phyloP scores from a whole-genome alignment of 345 rosid species.

The Brassica cretica region DNA sequence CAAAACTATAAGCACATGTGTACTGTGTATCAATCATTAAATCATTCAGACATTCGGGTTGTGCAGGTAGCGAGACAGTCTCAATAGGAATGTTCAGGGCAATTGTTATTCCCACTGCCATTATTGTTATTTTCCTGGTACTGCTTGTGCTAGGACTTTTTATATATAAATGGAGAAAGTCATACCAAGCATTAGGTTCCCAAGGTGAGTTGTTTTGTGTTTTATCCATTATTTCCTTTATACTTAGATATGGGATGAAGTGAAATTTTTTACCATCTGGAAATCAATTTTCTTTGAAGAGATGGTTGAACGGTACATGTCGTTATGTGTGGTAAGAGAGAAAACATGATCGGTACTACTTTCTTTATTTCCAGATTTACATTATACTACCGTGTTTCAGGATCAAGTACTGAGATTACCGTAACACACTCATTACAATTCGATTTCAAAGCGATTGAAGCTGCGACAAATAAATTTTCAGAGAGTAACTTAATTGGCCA shows the following conservation, averaged over 20 bases:
- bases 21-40: background rate
- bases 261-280: background rate
- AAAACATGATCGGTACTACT: background rate
- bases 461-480: conserved; percentile 54
- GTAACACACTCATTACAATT: conserved; percentile 46
- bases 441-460: conserved; percentile 43
- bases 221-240: background rate
- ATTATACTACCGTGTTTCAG: conserved; percentile 27
- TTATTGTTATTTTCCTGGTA: background rate
- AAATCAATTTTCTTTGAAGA: background rate
- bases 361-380: background rate
- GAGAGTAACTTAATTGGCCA: background rate
- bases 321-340: background rate
- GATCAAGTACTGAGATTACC: background rate
- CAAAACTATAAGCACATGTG: background rate
- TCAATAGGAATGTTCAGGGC: background rate
- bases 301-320: background rate
- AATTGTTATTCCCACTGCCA: background rate
- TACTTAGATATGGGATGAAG: background rate
- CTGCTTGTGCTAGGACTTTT: background rate
- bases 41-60: background rate
- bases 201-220: conserved; percentile 13
- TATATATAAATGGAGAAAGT: background rate
- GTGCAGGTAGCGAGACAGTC: background rate
- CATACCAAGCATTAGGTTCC: background rate